phyloP scores from a whole-genome alignment of 768 basidiomycete species.

The Phylloporus rhodoxanthus region DNA sequence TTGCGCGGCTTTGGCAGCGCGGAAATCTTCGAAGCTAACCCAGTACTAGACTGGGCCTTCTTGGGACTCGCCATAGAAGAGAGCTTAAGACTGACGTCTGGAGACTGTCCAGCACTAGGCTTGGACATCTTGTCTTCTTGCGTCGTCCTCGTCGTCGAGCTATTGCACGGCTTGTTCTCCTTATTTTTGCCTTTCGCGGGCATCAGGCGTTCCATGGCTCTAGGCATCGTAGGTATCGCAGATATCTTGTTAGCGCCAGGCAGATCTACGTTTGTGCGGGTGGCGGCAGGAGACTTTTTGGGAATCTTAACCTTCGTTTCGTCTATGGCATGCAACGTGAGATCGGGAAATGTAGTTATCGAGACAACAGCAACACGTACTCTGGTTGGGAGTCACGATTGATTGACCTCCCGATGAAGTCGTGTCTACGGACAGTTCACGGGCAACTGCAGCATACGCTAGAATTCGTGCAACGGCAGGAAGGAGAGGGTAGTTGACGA shows the following conservation, averaged over 20 bases:
- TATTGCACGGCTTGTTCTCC: slow-evolving; percentile 11
- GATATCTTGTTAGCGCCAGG: slow-evolving; percentile 7
- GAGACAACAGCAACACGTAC: slow-evolving; percentile 3
- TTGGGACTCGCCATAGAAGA: slow-evolving; percentile 1
- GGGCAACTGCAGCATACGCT: neutral
- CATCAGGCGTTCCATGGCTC: slow-evolving; percentile 1
- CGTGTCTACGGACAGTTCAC: neutral
- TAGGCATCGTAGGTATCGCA: slow-evolving; percentile 4
- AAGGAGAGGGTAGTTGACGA: neutral
- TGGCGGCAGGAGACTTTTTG: slow-evolving; percentile 1
- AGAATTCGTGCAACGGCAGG: neutral
- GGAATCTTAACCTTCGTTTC: neutral
- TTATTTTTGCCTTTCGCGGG: slow-evolving; percentile 7
- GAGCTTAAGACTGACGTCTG: neutral
- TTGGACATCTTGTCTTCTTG: neutral
- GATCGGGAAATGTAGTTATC: neutral
- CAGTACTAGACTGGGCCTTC: slow-evolving; percentile 5
- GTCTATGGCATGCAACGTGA: neutral
- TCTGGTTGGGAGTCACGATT: neutral
- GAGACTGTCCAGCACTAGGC: slow-evolving; percentile 1
- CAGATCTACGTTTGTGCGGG: slow-evolving; percentile 1
- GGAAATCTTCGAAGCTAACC: slow-evolving; percentile 3
- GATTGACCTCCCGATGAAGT: neutral
- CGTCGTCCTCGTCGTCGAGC: neutral
- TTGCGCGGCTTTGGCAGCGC: slow-evolving; percentile 3